phyloP scores from a whole-genome alignment of 1,139 yeast genomes.

The Lodderomyces parapsilosis region DNA sequence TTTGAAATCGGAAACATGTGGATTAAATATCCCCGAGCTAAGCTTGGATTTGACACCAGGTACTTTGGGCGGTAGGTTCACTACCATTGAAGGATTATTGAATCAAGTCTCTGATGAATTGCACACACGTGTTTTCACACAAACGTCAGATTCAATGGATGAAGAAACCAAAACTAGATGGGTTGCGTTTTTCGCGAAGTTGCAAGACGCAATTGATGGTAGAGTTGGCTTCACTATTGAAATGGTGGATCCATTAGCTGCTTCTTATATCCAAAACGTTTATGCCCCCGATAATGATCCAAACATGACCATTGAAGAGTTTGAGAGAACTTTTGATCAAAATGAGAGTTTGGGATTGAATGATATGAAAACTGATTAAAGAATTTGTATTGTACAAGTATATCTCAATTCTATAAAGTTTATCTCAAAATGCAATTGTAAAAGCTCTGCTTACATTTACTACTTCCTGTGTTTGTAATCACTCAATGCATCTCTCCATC shows the following conservation, averaged over 20 bases:
- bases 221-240: slow-evolving; percentile 76
- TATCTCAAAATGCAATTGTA: too few species aligned
- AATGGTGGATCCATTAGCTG: slow-evolving; percentile 94
- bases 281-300: slow-evolving; percentile 99
- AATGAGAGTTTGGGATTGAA: slow-evolving; percentile 90
- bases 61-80: slow-evolving; percentile 96
- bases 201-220: slow-evolving; percentile 84
- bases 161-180: slow-evolving; percentile 72
- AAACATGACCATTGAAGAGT: slow-evolving; percentile 87
- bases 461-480: slow-evolving; percentile 6
- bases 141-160: slow-evolving; percentile 92
- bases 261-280: slow-evolving; percentile 93
- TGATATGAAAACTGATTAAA: slow-evolving; percentile 60
- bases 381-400: too few species aligned
- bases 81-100: slow-evolving; percentile 91
- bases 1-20: slow-evolving; percentile 92
- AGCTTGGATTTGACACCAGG: slow-evolving; percentile 92
- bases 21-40: slow-evolving; percentile 81
- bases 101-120: slow-evolving; percentile 89
- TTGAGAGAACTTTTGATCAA: slow-evolving; percentile 81
- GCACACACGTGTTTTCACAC: slow-evolving; percentile 78
- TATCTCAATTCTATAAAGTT: too few species aligned
- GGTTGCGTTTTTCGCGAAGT: slow-evolving; percentile 70
- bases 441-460: too few species aligned
- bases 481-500: slow-evolving; percentile 13